A percentile compares a stretch with the other conserved stretches of the same genome.
Conservation (phyloP, 2,329 filamentous ascomycete species). For the Epichloe festucae region DNA sequence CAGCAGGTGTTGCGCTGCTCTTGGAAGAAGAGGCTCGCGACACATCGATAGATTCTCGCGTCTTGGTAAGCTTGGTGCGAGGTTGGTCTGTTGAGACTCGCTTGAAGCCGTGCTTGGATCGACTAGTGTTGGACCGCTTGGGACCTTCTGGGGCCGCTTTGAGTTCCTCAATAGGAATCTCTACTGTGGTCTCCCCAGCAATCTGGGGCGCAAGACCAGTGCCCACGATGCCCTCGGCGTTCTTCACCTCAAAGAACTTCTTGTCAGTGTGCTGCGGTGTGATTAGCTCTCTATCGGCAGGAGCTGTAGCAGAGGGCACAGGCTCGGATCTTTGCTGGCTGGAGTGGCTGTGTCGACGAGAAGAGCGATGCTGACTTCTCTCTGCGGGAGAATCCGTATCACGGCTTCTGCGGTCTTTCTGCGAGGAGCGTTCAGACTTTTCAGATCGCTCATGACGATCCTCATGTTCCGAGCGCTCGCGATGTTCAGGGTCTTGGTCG, state of each 20-base stretch:
- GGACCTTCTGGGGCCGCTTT: slow-evolving; percentile 12
- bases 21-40: not conserved
- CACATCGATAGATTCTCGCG: slow-evolving; percentile 7
- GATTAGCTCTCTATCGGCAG: slow-evolving; percentile 13
- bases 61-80: slow-evolving; percentile 13
- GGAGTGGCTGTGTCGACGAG: slow-evolving; percentile 29
- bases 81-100: slow-evolving; percentile 17
- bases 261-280: slow-evolving; percentile 16
- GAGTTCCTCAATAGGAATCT: not conserved
- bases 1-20: slow-evolving; percentile 3
- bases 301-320: slow-evolving; percentile 14
- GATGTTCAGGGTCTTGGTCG: slow-evolving; percentile 16
- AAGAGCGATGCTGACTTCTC: slow-evolving; percentile 23
- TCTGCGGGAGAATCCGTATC: slow-evolving; percentile 20
- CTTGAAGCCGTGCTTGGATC: slow-evolving; percentile 15
- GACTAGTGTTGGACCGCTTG: slow-evolving; percentile 17
- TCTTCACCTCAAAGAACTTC: slow-evolving; percentile 30
- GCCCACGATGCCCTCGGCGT: slow-evolving; percentile 21
- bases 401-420: slow-evolving; percentile 16
- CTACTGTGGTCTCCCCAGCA: slow-evolving; percentile 10
- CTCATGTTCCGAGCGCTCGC: slow-evolving; percentile 11
- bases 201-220: slow-evolving; percentile 12
- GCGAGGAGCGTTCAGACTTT: slow-evolving; percentile 6
- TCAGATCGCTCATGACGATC: slow-evolving; percentile 13
- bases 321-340: slow-evolving; percentile 19